Evolutionary conservation across 768 basidiomycete genomes (phyloP).

Genomic region (Tylopilus felleus): DNA sequence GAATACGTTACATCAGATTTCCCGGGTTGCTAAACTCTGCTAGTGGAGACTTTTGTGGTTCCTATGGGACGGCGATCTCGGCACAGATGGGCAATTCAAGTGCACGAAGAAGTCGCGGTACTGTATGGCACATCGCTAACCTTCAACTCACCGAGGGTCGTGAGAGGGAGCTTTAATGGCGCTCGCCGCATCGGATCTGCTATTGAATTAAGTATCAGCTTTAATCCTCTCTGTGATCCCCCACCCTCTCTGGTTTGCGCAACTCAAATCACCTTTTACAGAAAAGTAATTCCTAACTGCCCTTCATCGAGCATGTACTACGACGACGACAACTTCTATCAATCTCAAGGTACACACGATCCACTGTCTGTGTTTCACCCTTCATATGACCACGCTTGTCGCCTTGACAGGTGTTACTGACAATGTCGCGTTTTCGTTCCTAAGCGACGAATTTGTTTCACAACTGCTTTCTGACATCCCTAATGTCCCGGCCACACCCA

Average conservation of each 20-base stretch:
- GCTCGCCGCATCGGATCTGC: neutral
- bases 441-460: constrained; percentile 18
- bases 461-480: constrained; percentile 5
- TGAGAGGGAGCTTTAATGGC: neutral
- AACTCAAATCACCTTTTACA: neutral
- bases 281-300: neutral
- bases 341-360: neutral
- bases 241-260: neutral
- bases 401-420: neutral
- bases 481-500: neutral
- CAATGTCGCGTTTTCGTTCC: neutral
- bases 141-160: neutral
- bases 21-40: neutral
- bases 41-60: neutral
- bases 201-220: neutral
- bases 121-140: constrained; percentile 6
- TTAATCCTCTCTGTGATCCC: constrained; percentile 3
- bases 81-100: neutral
- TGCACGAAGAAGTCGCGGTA: neutral
- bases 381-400: neutral
- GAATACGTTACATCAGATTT: neutral
- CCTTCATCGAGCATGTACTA: neutral
- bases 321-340: neutral
- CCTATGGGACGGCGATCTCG: neutral
- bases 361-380: constrained; percentile 9